phyloP scores from a whole-genome alignment of 176 grass and related monocot species.

The Themeda triandra region DNA sequence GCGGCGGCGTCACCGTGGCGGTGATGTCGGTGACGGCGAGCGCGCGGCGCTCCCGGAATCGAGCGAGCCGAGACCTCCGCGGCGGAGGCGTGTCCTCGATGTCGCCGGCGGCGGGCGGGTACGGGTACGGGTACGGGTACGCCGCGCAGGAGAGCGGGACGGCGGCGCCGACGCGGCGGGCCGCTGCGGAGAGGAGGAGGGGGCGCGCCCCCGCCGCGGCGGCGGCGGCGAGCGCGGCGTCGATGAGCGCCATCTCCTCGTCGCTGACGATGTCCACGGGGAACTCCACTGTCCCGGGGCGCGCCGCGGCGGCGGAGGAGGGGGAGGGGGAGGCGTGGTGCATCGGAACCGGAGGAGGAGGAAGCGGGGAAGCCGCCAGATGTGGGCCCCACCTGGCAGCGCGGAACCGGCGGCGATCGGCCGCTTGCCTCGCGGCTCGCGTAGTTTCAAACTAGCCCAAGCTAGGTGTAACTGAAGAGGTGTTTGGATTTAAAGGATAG shows the following conservation, averaged over 20 bases:
- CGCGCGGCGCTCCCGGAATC: slow-evolving; percentile 50
- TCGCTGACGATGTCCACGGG: slow-evolving; percentile 78
- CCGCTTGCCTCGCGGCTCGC: too few relatives aligned
- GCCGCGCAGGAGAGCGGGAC: slow-evolving; percentile 30
- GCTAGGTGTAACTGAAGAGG: too few relatives aligned
- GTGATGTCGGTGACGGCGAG: slow-evolving; percentile 80
- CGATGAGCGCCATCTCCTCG: slow-evolving; percentile 86
- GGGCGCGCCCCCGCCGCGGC: slow-evolving; percentile 16
- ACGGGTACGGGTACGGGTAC: slow-evolving; percentile 30
- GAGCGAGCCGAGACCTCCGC: slow-evolving; percentile 40
- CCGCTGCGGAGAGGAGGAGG: slow-evolving; percentile 29
- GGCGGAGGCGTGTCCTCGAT: slow-evolving; percentile 60
- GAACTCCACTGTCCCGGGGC: slow-evolving; percentile 4
- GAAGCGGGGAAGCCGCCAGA: neutral
- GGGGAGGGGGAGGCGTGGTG: neutral
- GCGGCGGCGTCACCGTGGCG: slow-evolving; percentile 49
- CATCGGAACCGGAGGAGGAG: slow-evolving; percentile 1
- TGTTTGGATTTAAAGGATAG: too few relatives aligned
- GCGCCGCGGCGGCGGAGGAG: neutral
- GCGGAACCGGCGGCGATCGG: neutral
- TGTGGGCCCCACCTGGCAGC: neutral
- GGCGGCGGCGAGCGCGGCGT: slow-evolving; percentile 61
- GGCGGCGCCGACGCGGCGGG: slow-evolving; percentile 21
- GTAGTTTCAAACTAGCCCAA: too few relatives aligned
- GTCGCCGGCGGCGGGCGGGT: slow-evolving; percentile 21